Conservation (phyloP, 495 filamentous ascomycete species). For the Lichina pygmaea region DNA sequence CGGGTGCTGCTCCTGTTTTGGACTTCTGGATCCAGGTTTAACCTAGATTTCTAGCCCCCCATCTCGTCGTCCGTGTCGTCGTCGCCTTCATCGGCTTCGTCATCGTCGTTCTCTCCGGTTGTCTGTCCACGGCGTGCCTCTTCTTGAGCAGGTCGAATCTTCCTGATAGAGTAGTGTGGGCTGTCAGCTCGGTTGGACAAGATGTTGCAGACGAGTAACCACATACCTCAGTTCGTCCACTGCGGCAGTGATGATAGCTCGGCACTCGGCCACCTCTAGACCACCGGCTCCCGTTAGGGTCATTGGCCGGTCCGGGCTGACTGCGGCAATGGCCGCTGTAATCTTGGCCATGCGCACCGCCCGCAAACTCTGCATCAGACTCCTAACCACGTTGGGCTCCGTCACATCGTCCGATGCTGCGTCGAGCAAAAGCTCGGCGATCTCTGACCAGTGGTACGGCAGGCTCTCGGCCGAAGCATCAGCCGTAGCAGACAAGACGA, state of each 20-base stretch:
- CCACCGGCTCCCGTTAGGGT: slow-evolving; percentile 63
- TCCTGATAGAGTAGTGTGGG: slow-evolving; percentile 5
- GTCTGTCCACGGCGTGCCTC: slow-evolving; percentile 10
- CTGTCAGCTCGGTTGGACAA: neutral
- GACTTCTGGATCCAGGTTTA: too few relatives aligned
- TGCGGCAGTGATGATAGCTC: slow-evolving; percentile 61
- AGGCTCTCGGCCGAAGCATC: slow-evolving; percentile 34
- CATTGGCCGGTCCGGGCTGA: slow-evolving; percentile 49
- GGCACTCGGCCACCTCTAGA: slow-evolving; percentile 71
- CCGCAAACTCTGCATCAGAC: slow-evolving; percentile 52
- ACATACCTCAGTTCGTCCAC: slow-evolving; percentile 51
- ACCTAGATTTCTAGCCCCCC: neutral
- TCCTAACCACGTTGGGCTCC: slow-evolving; percentile 43
- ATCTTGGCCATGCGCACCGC: slow-evolving; percentile 83
- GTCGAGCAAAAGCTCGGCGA: slow-evolving; percentile 61
- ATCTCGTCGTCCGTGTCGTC: neutral
- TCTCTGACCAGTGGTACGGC: slow-evolving; percentile 84
- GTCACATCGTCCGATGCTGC: slow-evolving; percentile 66
- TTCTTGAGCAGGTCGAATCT: slow-evolving; percentile 14
- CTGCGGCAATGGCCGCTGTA: slow-evolving; percentile 36
- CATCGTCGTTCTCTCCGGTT: slow-evolving; percentile 9
- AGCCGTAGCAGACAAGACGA: slow-evolving; percentile 30
- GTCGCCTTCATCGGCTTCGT: slow-evolving; percentile 13
- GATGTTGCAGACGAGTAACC: neutral
- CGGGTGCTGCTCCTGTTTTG: too few relatives aligned